Evolutionary conservation across 2,329 filamentous ascomycete species (phyloP).

Genomic region (Fusarium musae): DNA sequence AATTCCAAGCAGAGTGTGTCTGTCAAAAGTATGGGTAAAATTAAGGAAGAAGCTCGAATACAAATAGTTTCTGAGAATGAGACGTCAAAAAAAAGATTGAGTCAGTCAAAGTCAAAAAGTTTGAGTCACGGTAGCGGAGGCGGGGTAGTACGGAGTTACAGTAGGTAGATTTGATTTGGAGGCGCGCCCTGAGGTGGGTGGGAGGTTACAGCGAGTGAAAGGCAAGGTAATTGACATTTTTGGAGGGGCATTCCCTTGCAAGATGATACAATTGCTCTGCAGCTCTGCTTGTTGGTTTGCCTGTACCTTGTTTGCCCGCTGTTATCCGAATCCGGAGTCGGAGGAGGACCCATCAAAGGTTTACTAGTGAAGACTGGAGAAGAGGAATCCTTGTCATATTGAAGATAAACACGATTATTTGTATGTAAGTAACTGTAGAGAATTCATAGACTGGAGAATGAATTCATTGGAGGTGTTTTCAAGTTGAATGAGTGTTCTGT

Average conservation of each 20-base stretch:
- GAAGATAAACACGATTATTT: background rate
- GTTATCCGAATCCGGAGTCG: constrained; percentile 26
- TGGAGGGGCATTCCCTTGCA: constrained; percentile 22
- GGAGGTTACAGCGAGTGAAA: background rate
- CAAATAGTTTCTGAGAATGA: constrained; percentile 19
- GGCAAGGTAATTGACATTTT: background rate
- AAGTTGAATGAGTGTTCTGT: background rate
- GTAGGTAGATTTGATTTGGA: constrained; percentile 2
- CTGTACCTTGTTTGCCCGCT: constrained; percentile 7
- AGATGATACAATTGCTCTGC: background rate
- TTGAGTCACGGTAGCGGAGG: constrained; percentile 27
- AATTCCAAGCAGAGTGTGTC: constrained; percentile 7
- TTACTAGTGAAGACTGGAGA: background rate
- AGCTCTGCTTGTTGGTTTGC: background rate
- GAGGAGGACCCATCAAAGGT: constrained; percentile 5
- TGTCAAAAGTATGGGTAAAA: background rate
- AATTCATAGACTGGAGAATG: background rate
- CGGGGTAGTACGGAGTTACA: constrained; percentile 13
- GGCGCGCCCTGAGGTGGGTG: background rate
- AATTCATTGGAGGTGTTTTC: background rate
- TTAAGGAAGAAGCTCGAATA: constrained; percentile 3
- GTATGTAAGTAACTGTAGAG: background rate
- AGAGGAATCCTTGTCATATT: constrained; percentile 7
- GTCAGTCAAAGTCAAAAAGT: constrained; percentile 24
- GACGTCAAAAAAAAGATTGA: constrained; percentile 13